A percentile compares a stretch with the other conserved stretches of the same genome.
Conservation (phyloP, 2,329 filamentous ascomycete species). For the Thielaviopsis populi region DNA sequence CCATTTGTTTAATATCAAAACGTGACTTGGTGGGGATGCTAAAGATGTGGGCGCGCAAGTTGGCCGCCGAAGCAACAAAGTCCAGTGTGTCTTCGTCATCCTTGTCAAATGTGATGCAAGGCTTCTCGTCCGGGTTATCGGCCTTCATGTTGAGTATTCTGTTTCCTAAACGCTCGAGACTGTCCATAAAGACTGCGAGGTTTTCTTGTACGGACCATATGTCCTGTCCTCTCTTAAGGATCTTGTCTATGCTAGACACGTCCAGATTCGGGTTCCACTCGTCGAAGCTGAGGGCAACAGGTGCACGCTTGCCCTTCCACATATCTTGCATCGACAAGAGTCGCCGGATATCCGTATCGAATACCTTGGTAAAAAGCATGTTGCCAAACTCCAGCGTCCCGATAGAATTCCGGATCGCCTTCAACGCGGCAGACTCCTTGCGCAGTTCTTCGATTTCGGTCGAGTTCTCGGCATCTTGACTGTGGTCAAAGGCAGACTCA, state of each 20-base stretch:
- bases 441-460: constrained; percentile 78
- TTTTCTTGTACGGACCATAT: constrained; percentile 76
- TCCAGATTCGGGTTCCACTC: constrained; percentile 38
- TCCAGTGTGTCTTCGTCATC: constrained; percentile 91
- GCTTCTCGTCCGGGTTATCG: constrained; percentile 35
- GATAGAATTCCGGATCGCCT: constrained; percentile 66
- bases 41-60: constrained; percentile 79
- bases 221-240: constrained; percentile 53
- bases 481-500: constrained; percentile 63
- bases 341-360: constrained; percentile 67
- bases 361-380: constrained; percentile 86
- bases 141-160: constrained; percentile 52
- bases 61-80: constrained; percentile 82
- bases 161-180: constrained; percentile 59
- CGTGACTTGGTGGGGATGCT: constrained; percentile 77
- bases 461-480: constrained; percentile 67
- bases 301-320: constrained; percentile 75
- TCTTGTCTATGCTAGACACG: constrained; percentile 31
- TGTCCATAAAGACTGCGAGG: constrained; percentile 72
- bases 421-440: constrained; percentile 68
- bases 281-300: constrained; percentile 57
- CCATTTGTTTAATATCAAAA: constrained; percentile 98
- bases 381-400: constrained; percentile 62
- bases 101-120: constrained; percentile 82
- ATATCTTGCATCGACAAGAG: constrained; percentile 82